Evolutionary conservation across 495 filamentous ascomycete species (phyloP).

Genomic region (Lasiosphaeria miniovina): DNA sequence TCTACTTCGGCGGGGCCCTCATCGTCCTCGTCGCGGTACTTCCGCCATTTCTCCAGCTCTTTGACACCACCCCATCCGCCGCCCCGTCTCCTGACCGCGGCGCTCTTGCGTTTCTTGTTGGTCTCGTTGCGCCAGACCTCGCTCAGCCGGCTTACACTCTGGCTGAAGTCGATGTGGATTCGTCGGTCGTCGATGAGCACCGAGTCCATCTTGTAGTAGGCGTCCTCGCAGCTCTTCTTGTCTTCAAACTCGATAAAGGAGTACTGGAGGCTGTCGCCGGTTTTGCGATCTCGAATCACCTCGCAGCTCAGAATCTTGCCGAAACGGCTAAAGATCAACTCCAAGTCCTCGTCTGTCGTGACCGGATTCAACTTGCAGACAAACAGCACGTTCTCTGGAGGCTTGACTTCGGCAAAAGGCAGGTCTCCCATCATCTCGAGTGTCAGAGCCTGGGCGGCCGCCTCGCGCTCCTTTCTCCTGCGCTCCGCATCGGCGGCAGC

Average conservation of each 20-base stretch:
- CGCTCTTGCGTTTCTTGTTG: conserved; percentile 72
- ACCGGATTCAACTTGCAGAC: conserved; percentile 99
- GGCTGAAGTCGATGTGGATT: conserved; percentile 98
- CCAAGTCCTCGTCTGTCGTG: conserved; percentile 87
- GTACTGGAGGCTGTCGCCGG: conserved; percentile 93
- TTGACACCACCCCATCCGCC: conserved; percentile 91
- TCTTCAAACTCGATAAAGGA: conserved; percentile 97
- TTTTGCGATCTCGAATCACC: conserved; percentile 91
- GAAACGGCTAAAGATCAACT: conserved; percentile 95
- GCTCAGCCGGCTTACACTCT: conserved; percentile 89
- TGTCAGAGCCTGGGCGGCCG: conserved; percentile 88
- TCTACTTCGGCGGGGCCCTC: conserved; percentile 43
- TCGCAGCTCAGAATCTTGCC: conserved; percentile 94
- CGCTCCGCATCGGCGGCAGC: conserved; percentile 78
- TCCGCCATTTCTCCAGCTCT: conserved; percentile 80
- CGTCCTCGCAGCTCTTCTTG: conserved; percentile 87
- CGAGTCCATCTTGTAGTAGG: conserved; percentile 97
- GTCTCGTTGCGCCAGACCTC: conserved; percentile 85
- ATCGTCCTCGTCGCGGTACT: conserved; percentile 74
- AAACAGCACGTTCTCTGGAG: conserved; percentile 94
- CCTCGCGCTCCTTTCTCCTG: conserved; percentile 81
- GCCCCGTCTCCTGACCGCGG: conserved; percentile 51
- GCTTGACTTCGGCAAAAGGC: conserved; percentile 96
- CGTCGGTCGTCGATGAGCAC: conserved; percentile 96
- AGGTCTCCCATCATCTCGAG: conserved; percentile 98